Evolutionary conservation across 2,329 filamentous ascomycete genomes (phyloP).

Genomic region (Penicillium psychrosexuale): DNA sequence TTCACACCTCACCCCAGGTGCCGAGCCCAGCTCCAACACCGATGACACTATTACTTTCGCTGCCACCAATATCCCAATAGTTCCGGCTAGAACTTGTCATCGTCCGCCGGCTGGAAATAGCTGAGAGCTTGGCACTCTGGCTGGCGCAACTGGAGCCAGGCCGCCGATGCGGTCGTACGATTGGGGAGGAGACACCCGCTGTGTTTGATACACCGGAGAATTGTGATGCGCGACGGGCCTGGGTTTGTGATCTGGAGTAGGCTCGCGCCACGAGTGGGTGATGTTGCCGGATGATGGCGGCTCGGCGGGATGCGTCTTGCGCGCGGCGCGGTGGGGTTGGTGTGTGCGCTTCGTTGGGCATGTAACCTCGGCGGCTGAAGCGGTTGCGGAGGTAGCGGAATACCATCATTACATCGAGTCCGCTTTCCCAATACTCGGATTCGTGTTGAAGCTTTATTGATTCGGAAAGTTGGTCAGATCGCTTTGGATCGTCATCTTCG

Average conservation of each 20-base stretch:
- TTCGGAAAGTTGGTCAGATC: slow-evolving; percentile 33
- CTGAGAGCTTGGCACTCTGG: slow-evolving; percentile 76
- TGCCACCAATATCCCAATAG: slow-evolving; percentile 89
- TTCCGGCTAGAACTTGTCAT: slow-evolving; percentile 67
- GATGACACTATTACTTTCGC: slow-evolving; percentile 70
- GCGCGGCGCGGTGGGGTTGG: slow-evolving; percentile 38
- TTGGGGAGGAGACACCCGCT: slow-evolving; percentile 32
- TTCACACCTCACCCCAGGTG: slow-evolving; percentile 71
- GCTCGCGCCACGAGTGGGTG: slow-evolving; percentile 75
- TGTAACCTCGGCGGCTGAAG: slow-evolving; percentile 56
- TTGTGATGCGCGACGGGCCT: slow-evolving; percentile 53
- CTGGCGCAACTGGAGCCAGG: slow-evolving; percentile 73
- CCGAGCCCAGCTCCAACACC: slow-evolving; percentile 68
- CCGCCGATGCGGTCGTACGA: slow-evolving; percentile 44
- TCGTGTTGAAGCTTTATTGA: slow-evolving; percentile 50
- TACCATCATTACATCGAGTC: slow-evolving; percentile 85
- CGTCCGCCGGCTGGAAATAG: slow-evolving; percentile 61
- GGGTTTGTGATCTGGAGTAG: slow-evolving; percentile 45
- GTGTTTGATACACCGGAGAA: slow-evolving; percentile 27
- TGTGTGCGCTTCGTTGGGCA: slow-evolving; percentile 33
- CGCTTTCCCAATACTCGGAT: slow-evolving; percentile 85
- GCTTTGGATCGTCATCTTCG: slow-evolving; percentile 54
- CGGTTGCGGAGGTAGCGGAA: slow-evolving; percentile 81
- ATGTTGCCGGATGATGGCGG: slow-evolving; percentile 80
- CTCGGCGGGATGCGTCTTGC: slow-evolving; percentile 70